Percentiles rank a stretch among this genome's conserved stretches.
Evolutionary conservation across 208 protist genomes (phyloP).

Genomic region (Kentomonas sorsogonicus): DNA sequence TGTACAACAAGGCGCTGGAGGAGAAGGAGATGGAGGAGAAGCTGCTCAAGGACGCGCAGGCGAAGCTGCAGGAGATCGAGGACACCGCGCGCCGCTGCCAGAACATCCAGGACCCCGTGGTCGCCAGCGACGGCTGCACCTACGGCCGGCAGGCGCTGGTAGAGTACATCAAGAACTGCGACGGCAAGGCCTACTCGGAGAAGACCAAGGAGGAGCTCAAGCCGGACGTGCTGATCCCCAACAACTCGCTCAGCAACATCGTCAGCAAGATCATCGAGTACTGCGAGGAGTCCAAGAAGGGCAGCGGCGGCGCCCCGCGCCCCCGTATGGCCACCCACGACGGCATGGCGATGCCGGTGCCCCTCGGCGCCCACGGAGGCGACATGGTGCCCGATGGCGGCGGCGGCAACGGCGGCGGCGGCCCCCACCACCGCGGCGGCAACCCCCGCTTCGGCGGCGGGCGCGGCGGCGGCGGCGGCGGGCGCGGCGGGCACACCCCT

Average conservation of each 20-base stretch:
- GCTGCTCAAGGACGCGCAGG: conserved; percentile 46
- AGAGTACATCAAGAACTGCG: conserved; percentile 75
- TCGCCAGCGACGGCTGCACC: conserved; percentile 85
- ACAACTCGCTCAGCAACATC: conserved; percentile 66
- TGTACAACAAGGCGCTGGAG: conserved; percentile 64
- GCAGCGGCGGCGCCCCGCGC: conserved; percentile 12
- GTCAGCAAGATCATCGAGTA: conserved; percentile 42
- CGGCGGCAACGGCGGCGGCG: conserved; percentile 7
- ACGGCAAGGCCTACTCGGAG: conserved; percentile 80
- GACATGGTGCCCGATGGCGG: conserved; percentile 5
- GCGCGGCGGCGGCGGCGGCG: conserved; percentile 14
- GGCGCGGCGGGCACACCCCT: conserved; percentile 13
- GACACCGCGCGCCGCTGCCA: conserved; percentile 63
- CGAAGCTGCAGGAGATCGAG: conserved; percentile 56
- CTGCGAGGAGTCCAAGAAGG: conserved; percentile 32
- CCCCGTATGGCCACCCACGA: conserved; percentile 10
- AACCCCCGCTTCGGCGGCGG: conserved; percentile 10
- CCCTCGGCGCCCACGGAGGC: not conserved
- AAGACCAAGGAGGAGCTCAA: conserved; percentile 83
- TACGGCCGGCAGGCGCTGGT: conserved; percentile 68
- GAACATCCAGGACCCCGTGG: conserved; percentile 64
- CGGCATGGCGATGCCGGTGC: not conserved
- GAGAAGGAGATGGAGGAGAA: conserved; percentile 50
- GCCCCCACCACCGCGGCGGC: conserved; percentile 14
- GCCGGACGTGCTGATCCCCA: conserved; percentile 70